Evolutionary conservation across 2,329 filamentous ascomycete species (phyloP).

Genomic region (Sclerotinia sclerotiorum): DNA sequence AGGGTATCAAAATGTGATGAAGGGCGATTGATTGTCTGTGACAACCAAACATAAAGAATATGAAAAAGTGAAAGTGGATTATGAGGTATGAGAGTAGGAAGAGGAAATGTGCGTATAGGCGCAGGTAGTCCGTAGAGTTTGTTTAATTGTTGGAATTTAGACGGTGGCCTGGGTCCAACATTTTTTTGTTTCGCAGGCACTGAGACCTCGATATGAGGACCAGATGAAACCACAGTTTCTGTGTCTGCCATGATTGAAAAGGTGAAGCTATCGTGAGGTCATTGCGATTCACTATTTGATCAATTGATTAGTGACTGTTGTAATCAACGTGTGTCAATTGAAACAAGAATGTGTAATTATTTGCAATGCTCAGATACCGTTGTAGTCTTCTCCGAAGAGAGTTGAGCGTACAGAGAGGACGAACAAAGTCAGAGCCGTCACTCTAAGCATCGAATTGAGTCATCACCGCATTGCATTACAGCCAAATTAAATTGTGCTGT

Average conservation of each 20-base stretch:
- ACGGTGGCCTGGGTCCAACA: conserved; percentile 30
- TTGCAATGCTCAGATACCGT: conserved; percentile 83
- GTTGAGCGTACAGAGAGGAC: conserved; percentile 63
- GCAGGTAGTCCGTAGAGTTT: conserved; percentile 80
- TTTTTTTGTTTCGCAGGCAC: conserved; percentile 23
- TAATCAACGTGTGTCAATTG: background rate
- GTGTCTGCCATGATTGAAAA: conserved; percentile 35
- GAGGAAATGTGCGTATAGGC: conserved; percentile 77
- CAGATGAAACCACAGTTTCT: conserved; percentile 21
- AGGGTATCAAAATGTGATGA: conserved; percentile 62
- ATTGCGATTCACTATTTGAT: conserved; percentile 31
- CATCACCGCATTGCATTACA: conserved; percentile 54
- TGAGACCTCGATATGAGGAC: conserved; percentile 18
- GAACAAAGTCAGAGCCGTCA: conserved; percentile 47
- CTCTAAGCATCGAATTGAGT: conserved; percentile 60
- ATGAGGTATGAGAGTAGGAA: conserved; percentile 85
- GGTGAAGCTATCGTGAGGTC: conserved; percentile 31
- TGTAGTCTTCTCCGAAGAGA: conserved; percentile 75
- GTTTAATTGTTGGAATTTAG: conserved; percentile 51
- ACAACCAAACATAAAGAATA: conserved; percentile 73
- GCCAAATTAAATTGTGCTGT: conserved; percentile 5
- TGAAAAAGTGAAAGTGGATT: conserved; percentile 88
- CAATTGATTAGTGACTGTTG: conserved; percentile 26
- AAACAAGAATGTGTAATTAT: conserved; percentile 28
- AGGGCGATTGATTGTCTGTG: conserved; percentile 66